Evolutionary conservation across 1,139 yeast species (phyloP).

Genomic region (Scheffersomyces cryptocercus): DNA sequence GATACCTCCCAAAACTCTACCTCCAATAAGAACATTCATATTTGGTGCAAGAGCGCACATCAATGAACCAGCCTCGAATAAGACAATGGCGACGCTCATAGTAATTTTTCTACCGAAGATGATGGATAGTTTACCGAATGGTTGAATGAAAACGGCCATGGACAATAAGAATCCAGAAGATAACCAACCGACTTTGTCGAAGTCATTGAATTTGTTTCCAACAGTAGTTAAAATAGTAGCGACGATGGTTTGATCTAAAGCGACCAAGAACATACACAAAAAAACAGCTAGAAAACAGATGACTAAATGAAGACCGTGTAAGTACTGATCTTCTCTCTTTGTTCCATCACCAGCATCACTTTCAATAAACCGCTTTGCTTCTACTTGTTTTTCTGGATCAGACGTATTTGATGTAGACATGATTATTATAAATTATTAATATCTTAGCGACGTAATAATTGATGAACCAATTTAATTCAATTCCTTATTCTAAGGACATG

Average conservation of each 20-base stretch:
- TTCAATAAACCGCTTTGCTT: constrained; percentile 21
- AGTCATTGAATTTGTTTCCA: constrained; percentile 35
- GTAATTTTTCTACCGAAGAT: constrained; percentile 23
- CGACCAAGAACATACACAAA: constrained; percentile 35
- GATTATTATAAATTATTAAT: too few relatives aligned
- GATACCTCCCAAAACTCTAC: constrained; percentile 36
- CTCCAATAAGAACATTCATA: constrained; percentile 41
- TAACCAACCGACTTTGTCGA: constrained; percentile 29
- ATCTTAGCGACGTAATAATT: too few relatives aligned
- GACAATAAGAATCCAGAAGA: constrained; percentile 29
- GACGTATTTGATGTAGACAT: too few relatives aligned
- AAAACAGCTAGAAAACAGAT: constrained; percentile 29
- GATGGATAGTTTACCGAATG: constrained; percentile 34
- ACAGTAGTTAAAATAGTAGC: constrained; percentile 37
- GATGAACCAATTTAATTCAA: too few relatives aligned
- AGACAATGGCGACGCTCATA: constrained; percentile 19
- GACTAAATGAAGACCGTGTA: constrained; percentile 28
- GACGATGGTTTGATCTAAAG: constrained; percentile 45
- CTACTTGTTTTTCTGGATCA: neutral
- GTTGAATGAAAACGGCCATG: constrained; percentile 36
- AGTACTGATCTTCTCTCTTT: constrained; percentile 35
- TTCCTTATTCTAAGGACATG: too few relatives aligned
- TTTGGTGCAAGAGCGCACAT: constrained; percentile 37
- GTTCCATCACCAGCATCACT: constrained; percentile 48
- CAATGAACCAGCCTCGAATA: constrained; percentile 31